Percentiles rank a stretch among this genome's conserved stretches.
Evolutionary conservation across 2,329 filamentous ascomycete species (phyloP).

Genomic region (Neonectria sp.): DNA sequence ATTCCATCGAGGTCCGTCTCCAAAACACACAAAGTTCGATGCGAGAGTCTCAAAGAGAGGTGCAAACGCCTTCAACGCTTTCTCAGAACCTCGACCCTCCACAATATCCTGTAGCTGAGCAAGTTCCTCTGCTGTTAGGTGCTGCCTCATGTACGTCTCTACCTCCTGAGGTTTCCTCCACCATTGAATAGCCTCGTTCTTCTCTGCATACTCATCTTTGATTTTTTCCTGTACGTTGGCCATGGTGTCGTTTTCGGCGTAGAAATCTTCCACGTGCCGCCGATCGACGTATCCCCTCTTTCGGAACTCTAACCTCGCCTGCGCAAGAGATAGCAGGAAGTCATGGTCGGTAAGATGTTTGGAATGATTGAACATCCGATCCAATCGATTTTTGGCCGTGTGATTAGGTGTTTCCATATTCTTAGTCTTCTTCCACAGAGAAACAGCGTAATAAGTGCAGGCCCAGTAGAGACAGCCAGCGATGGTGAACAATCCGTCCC

Average conservation of each 20-base stretch:
- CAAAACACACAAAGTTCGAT: conserved; percentile 45
- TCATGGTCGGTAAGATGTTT: conserved; percentile 38
- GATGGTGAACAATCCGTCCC: conserved; percentile 41
- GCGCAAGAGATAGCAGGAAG: conserved; percentile 40
- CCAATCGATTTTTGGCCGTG: conserved; percentile 28
- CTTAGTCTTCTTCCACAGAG: conserved; percentile 41
- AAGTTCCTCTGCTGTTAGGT: conserved; percentile 35
- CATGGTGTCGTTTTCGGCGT: conserved; percentile 15
- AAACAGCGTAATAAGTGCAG: conserved; percentile 38
- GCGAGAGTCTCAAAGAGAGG: conserved; percentile 39
- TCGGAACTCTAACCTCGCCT: conserved; percentile 41
- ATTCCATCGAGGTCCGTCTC: conserved; percentile 34
- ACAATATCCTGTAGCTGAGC: conserved; percentile 38
- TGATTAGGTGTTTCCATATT: conserved; percentile 12
- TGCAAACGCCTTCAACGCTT: conserved; percentile 29
- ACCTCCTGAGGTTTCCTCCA: conserved; percentile 44
- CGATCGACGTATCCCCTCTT: conserved; percentile 40
- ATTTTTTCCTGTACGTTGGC: conserved; percentile 27
- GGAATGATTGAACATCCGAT: conserved; percentile 44
- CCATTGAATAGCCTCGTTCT: conserved; percentile 36
- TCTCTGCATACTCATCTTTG: conserved; percentile 32
- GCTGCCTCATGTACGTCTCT: conserved; percentile 37
- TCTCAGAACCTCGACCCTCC: conserved; percentile 36
- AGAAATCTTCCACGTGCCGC: conserved; percentile 14
- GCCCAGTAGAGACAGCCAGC: conserved; percentile 46